Evolutionary conservation across 495 filamentous ascomycete genomes (phyloP).

Genomic region (Talaromyces ruber): DNA sequence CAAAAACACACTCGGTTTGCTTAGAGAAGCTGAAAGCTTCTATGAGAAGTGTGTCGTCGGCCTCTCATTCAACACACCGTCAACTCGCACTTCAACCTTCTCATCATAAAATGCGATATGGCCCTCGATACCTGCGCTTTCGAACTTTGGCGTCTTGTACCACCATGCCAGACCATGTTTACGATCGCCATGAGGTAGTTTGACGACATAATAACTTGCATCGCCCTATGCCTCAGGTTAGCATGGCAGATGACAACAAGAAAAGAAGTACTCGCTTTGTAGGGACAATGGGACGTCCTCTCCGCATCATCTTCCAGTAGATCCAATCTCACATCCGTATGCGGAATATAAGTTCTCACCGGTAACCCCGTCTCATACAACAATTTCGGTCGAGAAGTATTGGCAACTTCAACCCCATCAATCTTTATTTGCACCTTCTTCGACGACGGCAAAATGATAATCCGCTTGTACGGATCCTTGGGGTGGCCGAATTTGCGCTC

Average conservation of each 20-base stretch:
- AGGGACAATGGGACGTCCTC: not conserved
- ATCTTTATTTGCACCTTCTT: slow-evolving; percentile 40
- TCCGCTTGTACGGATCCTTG: slow-evolving; percentile 53
- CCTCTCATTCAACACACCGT: slow-evolving; percentile 36
- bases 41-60: not conserved
- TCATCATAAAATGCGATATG: slow-evolving; percentile 52
- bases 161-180: slow-evolving; percentile 46
- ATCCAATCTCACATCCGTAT: slow-evolving; percentile 23
- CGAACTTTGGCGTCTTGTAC: slow-evolving; percentile 41
- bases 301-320: not conserved
- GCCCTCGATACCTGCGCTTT: slow-evolving; percentile 38
- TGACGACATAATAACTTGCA: slow-evolving; percentile 40
- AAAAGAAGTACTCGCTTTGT: not conserved
- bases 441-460: slow-evolving; percentile 43
- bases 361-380: slow-evolving; percentile 26
- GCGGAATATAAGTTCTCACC: slow-evolving; percentile 43
- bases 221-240: slow-evolving; percentile 27
- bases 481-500: slow-evolving; percentile 46
- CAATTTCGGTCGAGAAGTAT: slow-evolving; percentile 12
- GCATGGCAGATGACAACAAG: not conserved
- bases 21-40: not conserved
- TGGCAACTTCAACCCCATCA: slow-evolving; percentile 36
- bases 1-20: no score
- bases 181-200: slow-evolving; percentile 22
- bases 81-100: slow-evolving; percentile 48